Conservation (phyloP, 257 asterid species). For the Solanum ahanhuiri region DNA sequence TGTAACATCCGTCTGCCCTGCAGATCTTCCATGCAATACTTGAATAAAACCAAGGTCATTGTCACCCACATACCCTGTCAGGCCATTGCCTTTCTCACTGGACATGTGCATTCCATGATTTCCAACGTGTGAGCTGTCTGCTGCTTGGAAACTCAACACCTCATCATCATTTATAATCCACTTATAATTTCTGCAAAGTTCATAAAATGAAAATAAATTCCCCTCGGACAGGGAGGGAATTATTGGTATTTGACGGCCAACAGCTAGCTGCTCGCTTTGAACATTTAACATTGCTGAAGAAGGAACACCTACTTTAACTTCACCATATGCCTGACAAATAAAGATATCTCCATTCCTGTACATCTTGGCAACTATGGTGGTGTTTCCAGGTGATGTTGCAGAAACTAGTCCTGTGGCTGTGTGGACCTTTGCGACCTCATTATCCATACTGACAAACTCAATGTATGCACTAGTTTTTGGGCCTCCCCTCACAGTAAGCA, state of each 20-base stretch:
- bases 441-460: slow-evolving; percentile 48
- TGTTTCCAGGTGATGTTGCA: slow-evolving; percentile 69
- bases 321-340: slow-evolving; percentile 62
- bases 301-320: slow-evolving; percentile 73
- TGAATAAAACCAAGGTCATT: slow-evolving; percentile 44
- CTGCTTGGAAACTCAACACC: slow-evolving; percentile 39
- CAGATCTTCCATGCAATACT: slow-evolving; percentile 58
- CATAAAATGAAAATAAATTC: slow-evolving; percentile 69
- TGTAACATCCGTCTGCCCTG: slow-evolving; percentile 55
- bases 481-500: slow-evolving; percentile 68
- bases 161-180: slow-evolving; percentile 61
- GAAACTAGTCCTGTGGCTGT: slow-evolving; percentile 41
- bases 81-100: slow-evolving; percentile 13
- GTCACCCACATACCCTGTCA: slow-evolving; percentile 24
- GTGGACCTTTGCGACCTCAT: slow-evolving; percentile 47
- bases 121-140: slow-evolving; percentile 6
- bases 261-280: slow-evolving; percentile 69
- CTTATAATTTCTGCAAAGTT: slow-evolving; percentile 53
- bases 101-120: slow-evolving; percentile 6
- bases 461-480: slow-evolving; percentile 56
- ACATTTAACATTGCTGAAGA: slow-evolving; percentile 53
- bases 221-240: slow-evolving; percentile 72
- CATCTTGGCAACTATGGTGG: slow-evolving; percentile 55
- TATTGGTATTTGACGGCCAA: slow-evolving; percentile 51
- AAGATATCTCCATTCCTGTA: slow-evolving; percentile 42